These are phyloP conservation scores for Periconia digitata DNA, from an alignment of 2,329 filamentous ascomycete genomes.

Conservation along the genomic window DNA sequence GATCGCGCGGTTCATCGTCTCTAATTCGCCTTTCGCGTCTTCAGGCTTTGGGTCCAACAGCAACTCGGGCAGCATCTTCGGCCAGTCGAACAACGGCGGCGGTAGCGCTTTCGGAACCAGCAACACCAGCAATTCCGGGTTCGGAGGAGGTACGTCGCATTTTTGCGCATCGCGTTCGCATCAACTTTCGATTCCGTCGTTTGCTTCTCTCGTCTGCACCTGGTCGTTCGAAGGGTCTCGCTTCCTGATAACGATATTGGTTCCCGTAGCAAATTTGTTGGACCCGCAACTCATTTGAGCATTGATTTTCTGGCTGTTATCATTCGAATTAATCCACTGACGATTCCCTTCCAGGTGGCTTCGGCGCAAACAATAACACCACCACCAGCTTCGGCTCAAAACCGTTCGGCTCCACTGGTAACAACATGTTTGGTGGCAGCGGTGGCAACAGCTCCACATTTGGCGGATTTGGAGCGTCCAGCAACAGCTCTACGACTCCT, in stretches of 20 bases:
- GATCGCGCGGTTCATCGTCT: constrained; percentile 34
- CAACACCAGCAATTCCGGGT: constrained; percentile 34
- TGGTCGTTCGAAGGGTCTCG: not conserved
- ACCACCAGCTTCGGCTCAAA: constrained; percentile 34
- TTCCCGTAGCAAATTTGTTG: not conserved
- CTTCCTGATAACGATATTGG: not conserved
- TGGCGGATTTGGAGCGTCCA: constrained; percentile 35
- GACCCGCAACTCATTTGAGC: not conserved
- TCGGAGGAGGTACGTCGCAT: constrained; percentile 43
- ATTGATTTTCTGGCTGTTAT: not conserved
- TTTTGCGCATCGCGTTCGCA: constrained; percentile 35
- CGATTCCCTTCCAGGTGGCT: constrained; percentile 36
- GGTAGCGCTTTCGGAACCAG: constrained; percentile 36
- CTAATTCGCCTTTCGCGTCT: constrained; percentile 42
- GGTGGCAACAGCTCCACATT: constrained; percentile 15
- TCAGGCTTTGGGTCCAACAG: constrained; percentile 44
- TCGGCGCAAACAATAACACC: constrained; percentile 44
- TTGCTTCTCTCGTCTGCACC: constrained; percentile 9
- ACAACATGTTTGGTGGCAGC: constrained; percentile 36
- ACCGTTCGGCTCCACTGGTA: constrained; percentile 49
- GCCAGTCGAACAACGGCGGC: constrained; percentile 28
- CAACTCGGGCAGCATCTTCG: constrained; percentile 38
- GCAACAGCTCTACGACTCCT: constrained; percentile 28
- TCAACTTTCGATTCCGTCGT: constrained; percentile 3
- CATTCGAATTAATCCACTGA: constrained; percentile 20